phyloP scores from a whole-genome alignment of 1,284 basidiomycete genomes.

The Laetiporus sulphureus region DNA sequence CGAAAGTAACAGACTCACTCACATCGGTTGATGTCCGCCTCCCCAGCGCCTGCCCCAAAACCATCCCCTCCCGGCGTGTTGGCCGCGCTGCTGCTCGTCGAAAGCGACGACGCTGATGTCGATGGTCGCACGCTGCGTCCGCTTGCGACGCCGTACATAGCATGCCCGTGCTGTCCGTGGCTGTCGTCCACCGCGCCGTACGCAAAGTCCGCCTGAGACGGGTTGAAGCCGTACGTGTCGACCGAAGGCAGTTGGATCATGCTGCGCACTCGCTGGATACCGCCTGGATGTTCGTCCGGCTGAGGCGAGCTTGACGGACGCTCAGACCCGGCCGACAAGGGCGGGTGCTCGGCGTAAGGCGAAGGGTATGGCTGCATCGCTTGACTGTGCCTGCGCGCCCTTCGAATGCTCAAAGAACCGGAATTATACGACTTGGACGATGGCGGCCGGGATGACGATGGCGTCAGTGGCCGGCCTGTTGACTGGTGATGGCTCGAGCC shows the following conservation, averaged over 20 bases:
- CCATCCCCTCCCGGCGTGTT: slow-evolving; percentile 48
- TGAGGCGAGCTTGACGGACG: slow-evolving; percentile 71
- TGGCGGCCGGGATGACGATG: slow-evolving; percentile 44
- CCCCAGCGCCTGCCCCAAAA: slow-evolving; percentile 38
- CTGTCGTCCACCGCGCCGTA: slow-evolving; percentile 49
- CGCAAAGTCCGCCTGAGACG: slow-evolving; percentile 68
- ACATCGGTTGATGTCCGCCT: slow-evolving; percentile 71
- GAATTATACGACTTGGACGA: slow-evolving; percentile 52
- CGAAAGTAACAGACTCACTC: slow-evolving; percentile 35
- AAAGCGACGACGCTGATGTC: slow-evolving; percentile 68
- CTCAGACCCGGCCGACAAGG: slow-evolving; percentile 33
- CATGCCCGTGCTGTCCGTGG: slow-evolving; percentile 29
- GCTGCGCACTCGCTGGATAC: slow-evolving; percentile 64
- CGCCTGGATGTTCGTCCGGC: slow-evolving; percentile 41
- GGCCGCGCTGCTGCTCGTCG: slow-evolving; percentile 75
- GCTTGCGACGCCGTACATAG: slow-evolving; percentile 23
- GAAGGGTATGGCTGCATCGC: slow-evolving; percentile 78
- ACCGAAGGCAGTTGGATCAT: slow-evolving; percentile 72
- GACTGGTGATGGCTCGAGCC: slow-evolving; percentile 65
- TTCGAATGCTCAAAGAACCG: slow-evolving; percentile 56
- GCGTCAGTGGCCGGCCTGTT: slow-evolving; percentile 31
- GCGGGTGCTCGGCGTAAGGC: slow-evolving; percentile 60
- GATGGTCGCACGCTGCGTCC: slow-evolving; percentile 51
- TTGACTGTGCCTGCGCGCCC: slow-evolving; percentile 70
- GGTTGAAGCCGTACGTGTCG: slow-evolving; percentile 58